Conservation (phyloP, 371 early-diverging fungal species). For the Syncephalastrum sp. region DNA sequence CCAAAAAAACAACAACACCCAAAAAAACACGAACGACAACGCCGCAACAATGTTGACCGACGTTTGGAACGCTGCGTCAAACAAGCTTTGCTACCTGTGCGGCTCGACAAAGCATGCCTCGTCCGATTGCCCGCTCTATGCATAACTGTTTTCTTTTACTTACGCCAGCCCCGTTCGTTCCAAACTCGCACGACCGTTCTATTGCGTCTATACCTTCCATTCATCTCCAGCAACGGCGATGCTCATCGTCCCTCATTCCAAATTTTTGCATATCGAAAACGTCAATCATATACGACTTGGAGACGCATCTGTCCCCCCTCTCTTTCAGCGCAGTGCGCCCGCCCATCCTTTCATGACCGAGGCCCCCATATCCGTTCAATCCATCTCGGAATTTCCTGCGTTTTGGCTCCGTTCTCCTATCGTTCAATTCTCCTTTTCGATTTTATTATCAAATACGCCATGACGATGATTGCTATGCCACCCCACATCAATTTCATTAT, state of each 20-base stretch:
- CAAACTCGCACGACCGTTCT: too few relatives aligned
- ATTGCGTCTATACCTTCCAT: constrained; percentile 2
- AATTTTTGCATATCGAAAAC: constrained; percentile 4
- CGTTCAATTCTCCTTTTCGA: neutral
- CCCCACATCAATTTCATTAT: constrained; percentile 1
- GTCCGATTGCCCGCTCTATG: constrained; percentile 49
- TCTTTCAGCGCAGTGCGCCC: neutral
- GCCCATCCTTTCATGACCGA: too few relatives aligned
- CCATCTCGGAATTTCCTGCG: neutral
- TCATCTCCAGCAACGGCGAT: neutral
- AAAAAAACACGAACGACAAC: constrained; percentile 1
- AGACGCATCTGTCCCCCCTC: neutral
- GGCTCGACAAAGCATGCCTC: constrained; percentile 46
- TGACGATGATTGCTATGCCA: neutral
- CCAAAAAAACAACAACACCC: constrained; percentile 4
- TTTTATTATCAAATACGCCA: too few relatives aligned
- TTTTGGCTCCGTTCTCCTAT: neutral
- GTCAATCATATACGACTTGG: too few relatives aligned
- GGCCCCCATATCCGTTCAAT: too few relatives aligned
- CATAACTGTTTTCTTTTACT: constrained; percentile 17
- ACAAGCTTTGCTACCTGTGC: constrained; percentile 43
- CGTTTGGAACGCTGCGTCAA: constrained; percentile 11
- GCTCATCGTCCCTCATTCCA: neutral
- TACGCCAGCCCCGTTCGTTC: too few relatives aligned
- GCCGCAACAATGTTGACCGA: constrained; percentile 10